Percentiles rank a stretch among this genome's conserved stretches.
Evolutionary conservation across 2,329 filamentous ascomycete species (phyloP).

Genomic region (Colletotrichum orchidophilum): DNA sequence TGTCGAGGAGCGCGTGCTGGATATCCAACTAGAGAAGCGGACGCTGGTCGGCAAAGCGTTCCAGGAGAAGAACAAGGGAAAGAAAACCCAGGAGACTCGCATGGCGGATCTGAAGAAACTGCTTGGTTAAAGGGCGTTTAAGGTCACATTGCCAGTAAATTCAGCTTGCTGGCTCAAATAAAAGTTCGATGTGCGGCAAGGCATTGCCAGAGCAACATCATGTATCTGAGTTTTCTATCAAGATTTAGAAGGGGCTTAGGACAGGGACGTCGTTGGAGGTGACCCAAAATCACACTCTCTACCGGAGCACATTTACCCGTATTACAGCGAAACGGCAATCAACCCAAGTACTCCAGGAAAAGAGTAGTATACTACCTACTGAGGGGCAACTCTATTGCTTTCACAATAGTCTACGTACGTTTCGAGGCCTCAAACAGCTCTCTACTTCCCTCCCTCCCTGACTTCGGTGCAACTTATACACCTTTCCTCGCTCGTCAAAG

Average conservation of each 20-base stretch:
- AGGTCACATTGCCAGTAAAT: neutral
- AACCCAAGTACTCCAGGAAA: neutral
- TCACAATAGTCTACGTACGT: neutral
- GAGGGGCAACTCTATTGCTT: neutral
- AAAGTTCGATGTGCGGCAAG: neutral
- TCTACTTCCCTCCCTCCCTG: neutral
- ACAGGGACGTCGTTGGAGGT: neutral
- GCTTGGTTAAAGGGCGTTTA: slow-evolving; percentile 42
- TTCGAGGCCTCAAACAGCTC: neutral
- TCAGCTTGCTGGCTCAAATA: neutral
- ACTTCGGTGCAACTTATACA: neutral
- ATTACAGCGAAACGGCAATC: neutral
- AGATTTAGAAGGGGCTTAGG: neutral
- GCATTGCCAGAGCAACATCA: neutral
- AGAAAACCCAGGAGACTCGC: slow-evolving; percentile 66
- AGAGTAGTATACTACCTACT: neutral
- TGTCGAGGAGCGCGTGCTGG: slow-evolving; percentile 83
- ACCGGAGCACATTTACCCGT: neutral
- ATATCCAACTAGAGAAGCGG: slow-evolving; percentile 82
- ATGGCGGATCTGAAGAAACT: slow-evolving; percentile 65
- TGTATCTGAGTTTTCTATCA: neutral
- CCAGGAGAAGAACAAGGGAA: slow-evolving; percentile 71
- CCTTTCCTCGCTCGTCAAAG: neutral
- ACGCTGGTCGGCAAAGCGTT: slow-evolving; percentile 82
- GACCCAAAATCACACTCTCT: neutral